phyloP scores from a whole-genome alignment of 78 protist genomes.

The Pigoraptor vietnamica region DNA sequence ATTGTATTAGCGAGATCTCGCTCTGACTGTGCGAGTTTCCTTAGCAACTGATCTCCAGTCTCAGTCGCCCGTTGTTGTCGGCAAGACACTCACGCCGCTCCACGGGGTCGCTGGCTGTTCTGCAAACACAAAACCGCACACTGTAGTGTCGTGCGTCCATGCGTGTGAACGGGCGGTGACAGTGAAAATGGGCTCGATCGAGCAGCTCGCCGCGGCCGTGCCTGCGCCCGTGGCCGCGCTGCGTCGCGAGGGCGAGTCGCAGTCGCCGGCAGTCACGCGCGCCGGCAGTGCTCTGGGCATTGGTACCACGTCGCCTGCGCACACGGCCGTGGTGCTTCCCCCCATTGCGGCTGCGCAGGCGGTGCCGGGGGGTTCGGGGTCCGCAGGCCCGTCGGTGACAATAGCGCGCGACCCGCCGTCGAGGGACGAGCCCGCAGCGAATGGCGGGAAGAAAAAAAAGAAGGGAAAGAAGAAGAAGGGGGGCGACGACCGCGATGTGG shows the following conservation, averaged over 20 bases:
- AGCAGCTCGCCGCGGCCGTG: neutral
- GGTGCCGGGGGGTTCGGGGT: neutral
- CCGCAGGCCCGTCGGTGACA: neutral
- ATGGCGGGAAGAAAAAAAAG: neutral
- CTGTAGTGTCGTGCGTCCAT: no score
- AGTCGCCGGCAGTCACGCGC: neutral
- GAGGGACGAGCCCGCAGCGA: neutral
- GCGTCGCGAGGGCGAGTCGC: neutral
- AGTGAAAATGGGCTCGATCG: no score
- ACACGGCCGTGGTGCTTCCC: neutral
- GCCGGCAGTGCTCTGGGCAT: neutral
- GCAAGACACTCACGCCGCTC: no score
- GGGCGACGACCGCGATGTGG: neutral
- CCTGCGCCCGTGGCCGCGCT: neutral
- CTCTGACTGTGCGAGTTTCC: no score
- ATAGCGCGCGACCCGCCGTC: neutral
- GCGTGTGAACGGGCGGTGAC: no score
- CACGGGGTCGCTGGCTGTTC: no score
- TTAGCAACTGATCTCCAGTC: no score
- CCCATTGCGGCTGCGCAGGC: neutral
- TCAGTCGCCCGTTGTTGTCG: no score
- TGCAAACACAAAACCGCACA: no score
- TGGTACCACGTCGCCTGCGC: no score
- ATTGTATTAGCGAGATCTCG: no score
- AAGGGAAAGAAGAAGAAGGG: neutral